Evolutionary conservation across 148 eudicot species (phyloP).

Genomic region (Persicaria maculosa): DNA sequence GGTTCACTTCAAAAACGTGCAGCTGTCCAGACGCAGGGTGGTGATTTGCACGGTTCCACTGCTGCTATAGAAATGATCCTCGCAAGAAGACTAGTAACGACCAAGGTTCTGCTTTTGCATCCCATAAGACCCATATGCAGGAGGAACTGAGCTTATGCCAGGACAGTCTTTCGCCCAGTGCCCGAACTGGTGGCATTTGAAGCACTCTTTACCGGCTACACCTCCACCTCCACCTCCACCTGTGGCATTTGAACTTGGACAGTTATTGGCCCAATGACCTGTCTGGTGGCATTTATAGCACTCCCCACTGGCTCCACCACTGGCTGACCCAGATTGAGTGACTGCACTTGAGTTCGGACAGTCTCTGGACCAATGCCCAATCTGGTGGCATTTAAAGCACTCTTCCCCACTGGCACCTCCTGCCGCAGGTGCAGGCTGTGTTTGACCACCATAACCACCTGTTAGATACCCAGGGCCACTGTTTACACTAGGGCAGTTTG

Average conservation of each 20-base stretch:
- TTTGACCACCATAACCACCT: slow-evolving; percentile 22
- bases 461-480: slow-evolving; percentile 34
- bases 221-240: background rate
- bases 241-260: slow-evolving; percentile 31
- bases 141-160: slow-evolving; percentile 31
- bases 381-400: slow-evolving; percentile 70
- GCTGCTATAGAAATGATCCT: background rate
- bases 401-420: slow-evolving; percentile 23
- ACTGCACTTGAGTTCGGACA: slow-evolving; percentile 38
- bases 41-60: too few species aligned
- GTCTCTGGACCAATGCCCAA: slow-evolving; percentile 77
- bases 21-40: background rate
- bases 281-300: slow-evolving; percentile 70
- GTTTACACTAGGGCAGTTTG: slow-evolving; percentile 55
- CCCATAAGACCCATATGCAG: slow-evolving; percentile 44
- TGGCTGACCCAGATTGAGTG: background rate
- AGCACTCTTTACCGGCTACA: slow-evolving; percentile 33
- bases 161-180: slow-evolving; percentile 48
- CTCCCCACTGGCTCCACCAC: slow-evolving; percentile 22
- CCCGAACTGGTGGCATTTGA: slow-evolving; percentile 64
- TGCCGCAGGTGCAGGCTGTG: background rate
- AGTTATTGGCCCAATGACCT: slow-evolving; percentile 79
- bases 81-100: background rate
- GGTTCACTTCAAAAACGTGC: too few species aligned
- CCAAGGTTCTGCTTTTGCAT: background rate